A percentile compares a stretch with the other conserved stretches of the same genome.
phyloP scores from a whole-genome alignment of 345 rosid species.

The Gynandropsis gynandra region DNA sequence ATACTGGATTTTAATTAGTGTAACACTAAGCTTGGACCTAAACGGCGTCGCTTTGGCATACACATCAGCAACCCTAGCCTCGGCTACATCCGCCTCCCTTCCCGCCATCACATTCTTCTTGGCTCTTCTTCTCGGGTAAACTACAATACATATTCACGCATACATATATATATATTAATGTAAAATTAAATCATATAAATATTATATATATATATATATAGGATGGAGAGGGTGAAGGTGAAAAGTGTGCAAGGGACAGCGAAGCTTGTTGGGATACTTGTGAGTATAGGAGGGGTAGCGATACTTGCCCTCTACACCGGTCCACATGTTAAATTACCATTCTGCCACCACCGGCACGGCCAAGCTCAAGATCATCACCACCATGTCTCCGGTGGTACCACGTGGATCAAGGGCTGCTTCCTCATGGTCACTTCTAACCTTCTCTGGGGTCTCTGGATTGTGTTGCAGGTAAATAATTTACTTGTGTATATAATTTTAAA shows the following conservation, averaged over 20 bases:
- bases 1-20: slow-evolving; percentile 27
- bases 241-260: slow-evolving; percentile 52
- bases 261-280: slow-evolving; percentile 53
- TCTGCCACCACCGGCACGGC: slow-evolving; percentile 33
- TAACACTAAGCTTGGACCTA: slow-evolving; percentile 53
- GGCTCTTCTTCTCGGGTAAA: slow-evolving; percentile 66
- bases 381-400: slow-evolving; percentile 36
- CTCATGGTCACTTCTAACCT: slow-evolving; percentile 67
- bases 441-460: slow-evolving; percentile 80
- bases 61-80: slow-evolving; percentile 78
- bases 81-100: slow-evolving; percentile 73
- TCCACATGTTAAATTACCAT: slow-evolving; percentile 42
- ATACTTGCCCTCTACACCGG: slow-evolving; percentile 72
- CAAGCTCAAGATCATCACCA: slow-evolving; percentile 19
- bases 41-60: slow-evolving; percentile 65
- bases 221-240: slow-evolving; percentile 59
- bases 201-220: slow-evolving; percentile 17
- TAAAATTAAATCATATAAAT: not conserved
- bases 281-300: slow-evolving; percentile 60
- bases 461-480: slow-evolving; percentile 51
- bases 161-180: not conserved
- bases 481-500: not conserved
- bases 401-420: slow-evolving; percentile 82
- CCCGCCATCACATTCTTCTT: slow-evolving; percentile 90
- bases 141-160: not conserved